Evolutionary conservation across 2,329 filamentous ascomycete species (phyloP).

Genomic region (Trichoderma gracile): DNA sequence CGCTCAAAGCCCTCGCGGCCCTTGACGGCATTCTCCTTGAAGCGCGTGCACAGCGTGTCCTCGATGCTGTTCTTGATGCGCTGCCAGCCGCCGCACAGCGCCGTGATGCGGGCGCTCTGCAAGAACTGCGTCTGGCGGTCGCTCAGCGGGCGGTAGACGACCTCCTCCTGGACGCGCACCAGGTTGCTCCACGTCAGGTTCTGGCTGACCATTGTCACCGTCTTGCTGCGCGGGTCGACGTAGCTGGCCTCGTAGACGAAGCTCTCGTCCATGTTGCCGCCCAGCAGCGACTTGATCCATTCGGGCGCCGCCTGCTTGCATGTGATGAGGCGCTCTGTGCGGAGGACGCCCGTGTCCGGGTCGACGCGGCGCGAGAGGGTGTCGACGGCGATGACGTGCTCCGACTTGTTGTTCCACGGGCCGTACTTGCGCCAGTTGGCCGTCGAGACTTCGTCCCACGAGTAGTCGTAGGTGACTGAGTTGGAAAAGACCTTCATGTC

Average conservation of each 20-base stretch:
- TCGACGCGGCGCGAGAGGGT: slow-evolving; percentile 73
- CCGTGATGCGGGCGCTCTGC: slow-evolving; percentile 90
- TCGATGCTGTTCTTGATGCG: slow-evolving; percentile 96
- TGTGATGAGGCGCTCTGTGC: slow-evolving; percentile 63
- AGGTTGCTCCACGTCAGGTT: slow-evolving; percentile 94
- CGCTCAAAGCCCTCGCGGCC: slow-evolving; percentile 94
- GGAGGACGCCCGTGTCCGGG: slow-evolving; percentile 58
- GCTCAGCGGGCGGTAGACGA: slow-evolving; percentile 71
- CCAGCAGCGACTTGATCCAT: slow-evolving; percentile 79
- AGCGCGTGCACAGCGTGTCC: slow-evolving; percentile 83
- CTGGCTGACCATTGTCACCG: slow-evolving; percentile 93
- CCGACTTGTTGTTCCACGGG: slow-evolving; percentile 98
- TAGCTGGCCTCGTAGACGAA: slow-evolving; percentile 96
- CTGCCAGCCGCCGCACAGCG: slow-evolving; percentile 94
- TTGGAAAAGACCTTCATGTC: slow-evolving; percentile 96
- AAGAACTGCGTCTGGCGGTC: slow-evolving; percentile 72
- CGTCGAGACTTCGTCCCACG: slow-evolving; percentile 96
- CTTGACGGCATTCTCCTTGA: slow-evolving; percentile 86
- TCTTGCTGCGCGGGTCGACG: slow-evolving; percentile 79
- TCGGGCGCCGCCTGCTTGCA: slow-evolving; percentile 68
- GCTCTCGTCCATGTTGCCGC: slow-evolving; percentile 70
- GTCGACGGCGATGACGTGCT: slow-evolving; percentile 94
- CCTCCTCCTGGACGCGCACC: slow-evolving; percentile 88
- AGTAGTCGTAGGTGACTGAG: slow-evolving; percentile 89
- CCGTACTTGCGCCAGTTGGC: slow-evolving; percentile 99